Evolutionary conservation across 2,329 filamentous ascomycete genomes (phyloP), one percentile per base, ranked within the genome.

Genomic region (Bipolaris sorokiniana): DNA sequence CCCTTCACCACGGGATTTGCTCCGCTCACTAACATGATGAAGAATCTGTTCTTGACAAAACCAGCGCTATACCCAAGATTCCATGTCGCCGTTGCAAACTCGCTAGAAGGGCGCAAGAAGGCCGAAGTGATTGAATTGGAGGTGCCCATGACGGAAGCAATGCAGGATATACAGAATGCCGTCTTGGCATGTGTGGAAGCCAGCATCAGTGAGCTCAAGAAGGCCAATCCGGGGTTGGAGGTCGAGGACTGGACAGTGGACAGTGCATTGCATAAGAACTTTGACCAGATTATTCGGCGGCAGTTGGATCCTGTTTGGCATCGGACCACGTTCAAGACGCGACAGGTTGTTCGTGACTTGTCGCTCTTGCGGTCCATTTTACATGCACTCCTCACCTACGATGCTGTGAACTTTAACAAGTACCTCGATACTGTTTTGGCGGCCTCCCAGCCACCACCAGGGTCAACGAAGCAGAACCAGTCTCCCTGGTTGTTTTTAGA

Each of bases 221-320:
- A 96, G 78, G 86, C 87, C 16, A 98, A 97, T 70, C 85, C 88
- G 1, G 93, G 92, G 2, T 81, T 99, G 6, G 94, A 98, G 66
- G 93, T 98, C 87, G 93, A 96, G 58, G 93, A 97, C 70, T 98
- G 94, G 94, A 97, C 92, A 48, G 82, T 97, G 16, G 94, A 98
- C 75, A 97, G 91, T 71, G 94, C 94, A 34, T 79, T 98, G 59
- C 90, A 97, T 64, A 91, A 90, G 71, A 96, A 92, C 69, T 99
- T 99, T 74, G 95, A 98, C 74, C 82, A 90, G 58, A 89, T 93
- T 53, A 88, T 99, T 48, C 86, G 94, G 60, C 86, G 93, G 56
- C 95, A 99, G 76, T 81, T 99, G 16, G 93, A 98, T 71, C 93
- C 94, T 4, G 93, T 98, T 56, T 99, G 95, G 95, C 95, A 99